Evolutionary conservation across 2,329 filamentous ascomycete species (phyloP).

Genomic region (Oidium heveae): DNA sequence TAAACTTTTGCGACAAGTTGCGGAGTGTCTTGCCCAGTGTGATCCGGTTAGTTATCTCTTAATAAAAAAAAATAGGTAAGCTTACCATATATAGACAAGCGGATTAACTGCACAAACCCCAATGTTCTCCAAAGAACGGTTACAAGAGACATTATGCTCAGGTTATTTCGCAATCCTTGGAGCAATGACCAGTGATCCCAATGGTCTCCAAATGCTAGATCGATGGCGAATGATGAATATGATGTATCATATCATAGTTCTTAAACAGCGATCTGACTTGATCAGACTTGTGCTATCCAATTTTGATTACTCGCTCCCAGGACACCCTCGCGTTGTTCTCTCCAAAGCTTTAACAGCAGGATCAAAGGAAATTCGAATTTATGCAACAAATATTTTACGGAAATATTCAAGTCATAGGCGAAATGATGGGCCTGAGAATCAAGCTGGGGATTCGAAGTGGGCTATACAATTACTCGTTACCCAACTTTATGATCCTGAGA

Average conservation of each 20-base stretch:
- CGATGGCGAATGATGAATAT: constrained; percentile 98
- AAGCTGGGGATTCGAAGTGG: constrained; percentile 57
- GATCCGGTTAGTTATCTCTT: constrained; percentile 38
- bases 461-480: constrained; percentile 93
- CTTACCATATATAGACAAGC: constrained; percentile 25
- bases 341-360: constrained; percentile 85
- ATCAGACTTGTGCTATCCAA: constrained; percentile 72
- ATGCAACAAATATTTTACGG: constrained; percentile 62
- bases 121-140: constrained; percentile 65
- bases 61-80: neutral
- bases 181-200: constrained; percentile 55
- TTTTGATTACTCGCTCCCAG: constrained; percentile 74
- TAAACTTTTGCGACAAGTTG: constrained; percentile 79
- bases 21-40: constrained; percentile 85
- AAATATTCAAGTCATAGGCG: constrained; percentile 50
- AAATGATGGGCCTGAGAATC: constrained; percentile 15
- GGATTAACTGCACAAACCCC: constrained; percentile 60
- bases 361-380: constrained; percentile 75
- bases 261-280: constrained; percentile 73
- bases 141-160: constrained; percentile 66
- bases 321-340: constrained; percentile 74
- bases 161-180: constrained; percentile 91
- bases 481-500: constrained; percentile 88
- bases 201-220: constrained; percentile 73
- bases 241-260: constrained; percentile 94